Evolutionary conservation across 164 flowering plant species (phyloP).

Genomic region (Sedum album): DNA sequence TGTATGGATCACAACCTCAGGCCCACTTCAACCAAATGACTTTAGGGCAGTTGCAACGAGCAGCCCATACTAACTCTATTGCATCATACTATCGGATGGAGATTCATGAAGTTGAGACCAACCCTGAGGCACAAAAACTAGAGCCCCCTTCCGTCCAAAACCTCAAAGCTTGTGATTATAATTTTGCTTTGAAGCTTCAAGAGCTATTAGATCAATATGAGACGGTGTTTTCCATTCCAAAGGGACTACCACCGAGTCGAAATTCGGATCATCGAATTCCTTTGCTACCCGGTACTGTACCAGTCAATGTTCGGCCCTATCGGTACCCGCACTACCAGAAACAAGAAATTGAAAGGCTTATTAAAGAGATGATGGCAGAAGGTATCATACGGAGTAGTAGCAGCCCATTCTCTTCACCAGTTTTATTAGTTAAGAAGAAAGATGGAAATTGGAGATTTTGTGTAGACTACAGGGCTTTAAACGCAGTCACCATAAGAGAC

Average conservation of each 20-base stretch:
- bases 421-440: not conserved
- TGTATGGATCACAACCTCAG: too few species aligned
- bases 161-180: too few species aligned
- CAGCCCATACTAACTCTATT: too few species aligned
- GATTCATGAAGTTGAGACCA: too few species aligned
- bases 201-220: too few species aligned
- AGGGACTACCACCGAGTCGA: not conserved
- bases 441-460: not conserved
- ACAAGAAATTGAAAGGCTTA: not conserved
- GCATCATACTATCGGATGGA: too few species aligned
- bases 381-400: not conserved
- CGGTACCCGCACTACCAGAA: not conserved
- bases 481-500: not conserved
- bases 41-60: too few species aligned
- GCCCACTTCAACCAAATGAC: too few species aligned
- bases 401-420: not conserved
- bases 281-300: not conserved
- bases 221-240: not conserved
- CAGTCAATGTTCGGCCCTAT: not conserved
- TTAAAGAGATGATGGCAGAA: not conserved
- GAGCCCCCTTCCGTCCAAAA: too few species aligned
- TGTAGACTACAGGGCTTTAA: not conserved
- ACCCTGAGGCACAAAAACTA: too few species aligned
- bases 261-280: not conserved
- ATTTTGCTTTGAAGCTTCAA: too few species aligned